Conservation (phyloP, 1,139 yeast genomes). For the Eremothecium coryli region DNA sequence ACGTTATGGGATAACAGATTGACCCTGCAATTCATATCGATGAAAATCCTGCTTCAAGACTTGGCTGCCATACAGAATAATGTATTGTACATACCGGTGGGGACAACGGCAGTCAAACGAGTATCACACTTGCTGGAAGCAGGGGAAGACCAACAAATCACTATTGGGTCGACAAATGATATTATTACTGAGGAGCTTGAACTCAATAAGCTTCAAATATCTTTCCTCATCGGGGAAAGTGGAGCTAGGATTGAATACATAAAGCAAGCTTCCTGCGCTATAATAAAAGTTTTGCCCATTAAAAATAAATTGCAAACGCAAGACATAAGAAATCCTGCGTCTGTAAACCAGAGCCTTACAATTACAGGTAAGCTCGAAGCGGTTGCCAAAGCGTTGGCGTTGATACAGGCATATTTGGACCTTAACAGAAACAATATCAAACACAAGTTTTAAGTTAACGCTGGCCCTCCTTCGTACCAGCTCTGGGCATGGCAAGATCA, state of each 20-base stretch:
- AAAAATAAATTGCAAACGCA: constrained; percentile 11
- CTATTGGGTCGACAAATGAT: no score
- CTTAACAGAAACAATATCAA: constrained; percentile 13
- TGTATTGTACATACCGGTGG: no score
- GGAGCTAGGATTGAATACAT: constrained; percentile 28
- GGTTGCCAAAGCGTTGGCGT: constrained; percentile 20
- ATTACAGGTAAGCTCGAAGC: constrained; percentile 26
- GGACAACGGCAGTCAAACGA: no score
- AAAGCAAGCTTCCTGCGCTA: constrained; percentile 24
- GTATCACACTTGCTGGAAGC: no score
- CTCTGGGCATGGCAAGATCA: no score
- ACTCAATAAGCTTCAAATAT: constrained; percentile 27
- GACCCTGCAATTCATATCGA: no score
- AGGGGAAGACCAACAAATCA: no score
- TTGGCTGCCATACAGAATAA: no score
- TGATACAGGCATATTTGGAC: constrained; percentile 22
- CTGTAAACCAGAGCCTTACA: constrained; percentile 23
- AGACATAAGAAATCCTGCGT: constrained; percentile 13
- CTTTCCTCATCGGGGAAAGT: constrained; percentile 30
- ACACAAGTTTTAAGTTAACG: constrained; percentile 3
- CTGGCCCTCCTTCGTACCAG: no score
- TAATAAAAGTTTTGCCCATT: constrained; percentile 30
- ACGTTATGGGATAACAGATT: no score
- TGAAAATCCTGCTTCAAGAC: no score
- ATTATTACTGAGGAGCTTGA: constrained; percentile 12